Percentiles rank a stretch among this genome's conserved stretches.
These are phyloP conservation scores for Aciculosporium take DNA, from an alignment of 2,329 filamentous ascomycete species.

Conservation along the genomic window DNA sequence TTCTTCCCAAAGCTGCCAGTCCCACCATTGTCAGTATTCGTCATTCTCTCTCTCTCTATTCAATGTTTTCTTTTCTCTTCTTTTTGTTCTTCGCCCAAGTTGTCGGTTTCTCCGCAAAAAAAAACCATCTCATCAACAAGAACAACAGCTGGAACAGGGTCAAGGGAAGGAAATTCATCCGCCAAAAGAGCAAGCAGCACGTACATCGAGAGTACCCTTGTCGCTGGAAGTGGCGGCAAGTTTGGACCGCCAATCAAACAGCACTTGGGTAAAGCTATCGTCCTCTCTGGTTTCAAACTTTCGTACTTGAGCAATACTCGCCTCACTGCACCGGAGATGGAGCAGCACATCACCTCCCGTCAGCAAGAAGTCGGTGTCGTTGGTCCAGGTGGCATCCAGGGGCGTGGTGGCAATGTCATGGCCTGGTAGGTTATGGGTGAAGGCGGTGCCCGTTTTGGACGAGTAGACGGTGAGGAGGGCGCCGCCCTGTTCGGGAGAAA, in stretches of 20 bases:
- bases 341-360: constrained; percentile 42
- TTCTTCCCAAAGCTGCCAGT: constrained; percentile 38
- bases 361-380: constrained; percentile 42
- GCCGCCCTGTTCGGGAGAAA: constrained; percentile 40
- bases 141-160: no score
- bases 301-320: constrained; percentile 29
- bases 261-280: constrained; percentile 39
- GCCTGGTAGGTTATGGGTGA: constrained; percentile 32
- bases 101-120: no score
- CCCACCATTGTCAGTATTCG: not conserved
- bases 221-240: constrained; percentile 46
- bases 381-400: constrained; percentile 47
- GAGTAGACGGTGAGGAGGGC: constrained; percentile 43
- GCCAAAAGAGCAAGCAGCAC: constrained; percentile 17
- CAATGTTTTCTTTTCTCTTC: not conserved
- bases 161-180: no score
- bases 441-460: constrained; percentile 26
- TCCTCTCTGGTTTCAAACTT: constrained; percentile 40
- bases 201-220: constrained; percentile 45
- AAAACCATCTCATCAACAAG: no score
- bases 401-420: constrained; percentile 37
- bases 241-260: constrained; percentile 39
- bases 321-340: constrained; percentile 32
- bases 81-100: not conserved
- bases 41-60: not conserved